A percentile compares a stretch with the other conserved stretches of the same genome.
These are phyloP conservation scores for Tetrahymena borealis DNA, from an alignment of 73 alveolate genomes.

Conservation along the genomic window DNA sequence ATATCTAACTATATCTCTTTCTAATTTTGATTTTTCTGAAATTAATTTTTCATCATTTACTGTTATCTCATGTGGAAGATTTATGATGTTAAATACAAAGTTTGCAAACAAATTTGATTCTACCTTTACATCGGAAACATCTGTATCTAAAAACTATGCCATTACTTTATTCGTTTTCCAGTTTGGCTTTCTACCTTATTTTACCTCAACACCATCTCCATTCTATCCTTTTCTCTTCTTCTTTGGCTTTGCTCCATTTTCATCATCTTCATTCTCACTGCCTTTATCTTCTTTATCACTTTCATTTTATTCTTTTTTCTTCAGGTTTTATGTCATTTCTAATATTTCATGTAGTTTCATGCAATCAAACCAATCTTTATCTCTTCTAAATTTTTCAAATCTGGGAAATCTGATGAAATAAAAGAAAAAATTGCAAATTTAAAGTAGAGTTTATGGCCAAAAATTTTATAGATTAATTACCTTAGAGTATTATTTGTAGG, in stretches of 20 bases:
- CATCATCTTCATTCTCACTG: slow-evolving; percentile 44
- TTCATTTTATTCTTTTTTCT: slow-evolving; percentile 70
- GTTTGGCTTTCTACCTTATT: slow-evolving; percentile 35
- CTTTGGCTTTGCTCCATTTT: slow-evolving; percentile 54
- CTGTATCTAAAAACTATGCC: slow-evolving; percentile 81
- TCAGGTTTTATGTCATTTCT: slow-evolving; percentile 68
- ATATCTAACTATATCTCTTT: slow-evolving; percentile 75
- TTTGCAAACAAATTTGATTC: slow-evolving; percentile 79
- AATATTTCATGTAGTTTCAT: slow-evolving; percentile 68
- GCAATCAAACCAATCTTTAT: slow-evolving; percentile 89
- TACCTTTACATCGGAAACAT: slow-evolving; percentile 62
- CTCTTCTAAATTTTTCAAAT: slow-evolving; percentile 82
- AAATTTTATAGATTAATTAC: too few species aligned
- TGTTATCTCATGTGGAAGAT: neutral
- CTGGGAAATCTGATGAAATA: slow-evolving; percentile 96
- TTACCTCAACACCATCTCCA: slow-evolving; percentile 51
- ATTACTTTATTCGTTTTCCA: slow-evolving; percentile 65
- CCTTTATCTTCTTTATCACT: slow-evolving; percentile 46
- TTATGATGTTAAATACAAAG: slow-evolving; percentile 80
- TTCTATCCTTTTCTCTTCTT: slow-evolving; percentile 56
- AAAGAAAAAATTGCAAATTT: neutral
- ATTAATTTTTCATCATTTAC: slow-evolving; percentile 44
- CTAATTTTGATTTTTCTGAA: slow-evolving; percentile 74
- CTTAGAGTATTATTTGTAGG: slow-evolving; percentile 80
- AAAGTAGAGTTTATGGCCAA: too few species aligned